phyloP scores from a whole-genome alignment of 202 grass and related monocot species.

The Carex sylvatica region DNA sequence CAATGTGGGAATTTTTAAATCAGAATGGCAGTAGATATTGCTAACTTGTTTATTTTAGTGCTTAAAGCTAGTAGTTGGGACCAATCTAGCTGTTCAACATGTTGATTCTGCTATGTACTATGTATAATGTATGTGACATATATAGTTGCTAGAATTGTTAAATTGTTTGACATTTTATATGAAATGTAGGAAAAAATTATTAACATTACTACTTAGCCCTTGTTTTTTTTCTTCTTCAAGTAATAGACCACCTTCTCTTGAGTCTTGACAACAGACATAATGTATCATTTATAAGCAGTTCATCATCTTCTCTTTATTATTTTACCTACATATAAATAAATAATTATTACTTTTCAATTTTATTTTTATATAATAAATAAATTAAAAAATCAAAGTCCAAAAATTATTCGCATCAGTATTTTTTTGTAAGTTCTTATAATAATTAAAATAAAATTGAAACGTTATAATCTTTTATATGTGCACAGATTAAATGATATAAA shows the following conservation, averaged over 20 bases:
- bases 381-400: too few species aligned
- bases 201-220: not conserved
- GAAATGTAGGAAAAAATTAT: not conserved
- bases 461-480: too few species aligned
- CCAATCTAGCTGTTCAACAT: conserved; percentile 19
- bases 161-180: not conserved
- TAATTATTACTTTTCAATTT: too few species aligned
- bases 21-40: not conserved
- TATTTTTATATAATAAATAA: too few species aligned
- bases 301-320: too few species aligned
- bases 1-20: not conserved
- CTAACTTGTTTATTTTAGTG: not conserved
- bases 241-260: not conserved
- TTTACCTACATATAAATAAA: too few species aligned
- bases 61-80: not conserved
- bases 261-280: not conserved
- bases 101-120: not conserved
- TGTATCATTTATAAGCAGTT: too few species aligned
- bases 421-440: too few species aligned
- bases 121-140: not conserved
- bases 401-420: too few species aligned
- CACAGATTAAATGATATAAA: too few species aligned
- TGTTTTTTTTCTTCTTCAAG: not conserved
- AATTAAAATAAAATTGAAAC: too few species aligned
- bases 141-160: not conserved